Percentiles rank a stretch among this genome's conserved stretches.
These are phyloP conservation scores for Amanita pallidorosea DNA, from an alignment of 768 basidiomycete species.

Conservation along the genomic window DNA sequence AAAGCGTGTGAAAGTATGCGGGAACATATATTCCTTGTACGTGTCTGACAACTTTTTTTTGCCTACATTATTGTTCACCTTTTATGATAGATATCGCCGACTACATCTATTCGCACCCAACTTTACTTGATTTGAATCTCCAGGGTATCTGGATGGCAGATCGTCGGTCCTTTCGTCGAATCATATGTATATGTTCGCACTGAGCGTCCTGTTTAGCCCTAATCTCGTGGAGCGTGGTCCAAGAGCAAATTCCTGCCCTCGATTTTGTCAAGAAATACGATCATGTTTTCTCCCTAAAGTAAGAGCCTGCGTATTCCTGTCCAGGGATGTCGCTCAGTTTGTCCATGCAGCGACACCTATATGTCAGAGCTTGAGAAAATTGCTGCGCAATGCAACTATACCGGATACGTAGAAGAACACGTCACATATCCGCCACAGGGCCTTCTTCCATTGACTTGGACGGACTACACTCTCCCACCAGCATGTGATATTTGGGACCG, in stretches of 20 bases:
- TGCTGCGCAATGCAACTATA: slow-evolving; percentile 49
- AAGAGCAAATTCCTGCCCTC: slow-evolving; percentile 62
- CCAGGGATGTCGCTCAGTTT: not conserved
- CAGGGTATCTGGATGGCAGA: slow-evolving; percentile 68
- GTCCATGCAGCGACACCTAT: slow-evolving; percentile 41
- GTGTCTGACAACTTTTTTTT: slow-evolving; percentile 10
- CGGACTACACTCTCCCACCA: slow-evolving; percentile 28
- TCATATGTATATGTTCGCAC: not conserved
- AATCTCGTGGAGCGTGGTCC: slow-evolving; percentile 53
- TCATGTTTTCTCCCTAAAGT: slow-evolving; percentile 68
- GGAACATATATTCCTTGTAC: slow-evolving; percentile 50
- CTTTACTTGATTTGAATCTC: slow-evolving; percentile 40
- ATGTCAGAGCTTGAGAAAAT: slow-evolving; percentile 44
- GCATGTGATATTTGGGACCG: slow-evolving; percentile 62
- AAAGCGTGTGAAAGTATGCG: slow-evolving; percentile 40
- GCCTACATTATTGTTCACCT: slow-evolving; percentile 1
- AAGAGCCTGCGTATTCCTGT: slow-evolving; percentile 10
- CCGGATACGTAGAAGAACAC: slow-evolving; percentile 48
- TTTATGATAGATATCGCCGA: slow-evolving; percentile 53
- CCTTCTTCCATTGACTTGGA: slow-evolving; percentile 55
- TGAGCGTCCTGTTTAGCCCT: slow-evolving; percentile 25
- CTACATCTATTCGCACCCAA: slow-evolving; percentile 54
- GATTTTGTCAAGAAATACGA: slow-evolving; percentile 65
- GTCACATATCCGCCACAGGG: slow-evolving; percentile 63
- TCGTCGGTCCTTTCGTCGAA: slow-evolving; percentile 30